Conservation (phyloP, 2,329 filamentous ascomycete genomes). For the Lachnellula cervina region DNA sequence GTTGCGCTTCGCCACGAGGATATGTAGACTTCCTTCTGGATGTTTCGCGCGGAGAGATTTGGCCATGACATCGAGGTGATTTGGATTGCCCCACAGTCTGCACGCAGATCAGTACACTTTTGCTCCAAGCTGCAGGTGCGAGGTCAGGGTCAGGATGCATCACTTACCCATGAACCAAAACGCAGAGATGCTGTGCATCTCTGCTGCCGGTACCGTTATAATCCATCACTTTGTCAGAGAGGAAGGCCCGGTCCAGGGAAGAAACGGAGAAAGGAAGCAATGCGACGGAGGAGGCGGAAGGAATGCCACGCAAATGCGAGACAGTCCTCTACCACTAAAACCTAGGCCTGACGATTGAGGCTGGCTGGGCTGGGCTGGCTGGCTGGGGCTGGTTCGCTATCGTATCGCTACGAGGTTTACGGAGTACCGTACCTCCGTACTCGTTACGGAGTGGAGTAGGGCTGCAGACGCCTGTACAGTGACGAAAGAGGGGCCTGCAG, state of each 20-base stretch:
- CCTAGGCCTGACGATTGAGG: background rate
- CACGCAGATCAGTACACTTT: constrained; percentile 1
- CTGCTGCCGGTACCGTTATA: constrained; percentile 45
- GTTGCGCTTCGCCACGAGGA: constrained; percentile 69
- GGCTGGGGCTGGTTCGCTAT: background rate
- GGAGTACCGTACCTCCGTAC: no score
- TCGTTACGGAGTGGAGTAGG: no score
- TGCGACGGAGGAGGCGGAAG: constrained; percentile 27
- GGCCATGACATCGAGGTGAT: constrained; percentile 65
- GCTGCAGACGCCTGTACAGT: no score
- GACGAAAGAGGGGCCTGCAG: background rate
- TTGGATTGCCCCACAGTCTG: constrained; percentile 75
- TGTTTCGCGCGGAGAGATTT: constrained; percentile 58
- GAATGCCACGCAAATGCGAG: constrained; percentile 35
- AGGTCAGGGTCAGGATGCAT: constrained; percentile 6
- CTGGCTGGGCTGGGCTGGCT: no score
- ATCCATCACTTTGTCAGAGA: constrained; percentile 37
- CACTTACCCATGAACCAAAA: constrained; percentile 63
- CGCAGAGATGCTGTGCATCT: constrained; percentile 66
- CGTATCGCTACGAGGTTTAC: background rate
- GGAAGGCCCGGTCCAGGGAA: constrained; percentile 34
- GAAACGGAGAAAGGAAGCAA: constrained; percentile 32
- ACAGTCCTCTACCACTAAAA: constrained; percentile 32
- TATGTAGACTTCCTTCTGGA: constrained; percentile 58
- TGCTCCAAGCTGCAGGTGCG: background rate